A percentile compares a stretch with the other conserved stretches of the same genome.
These are phyloP conservation scores for Coriaria nepalensis DNA, from an alignment of 306 rosid genomes.

Conservation along the genomic window DNA sequence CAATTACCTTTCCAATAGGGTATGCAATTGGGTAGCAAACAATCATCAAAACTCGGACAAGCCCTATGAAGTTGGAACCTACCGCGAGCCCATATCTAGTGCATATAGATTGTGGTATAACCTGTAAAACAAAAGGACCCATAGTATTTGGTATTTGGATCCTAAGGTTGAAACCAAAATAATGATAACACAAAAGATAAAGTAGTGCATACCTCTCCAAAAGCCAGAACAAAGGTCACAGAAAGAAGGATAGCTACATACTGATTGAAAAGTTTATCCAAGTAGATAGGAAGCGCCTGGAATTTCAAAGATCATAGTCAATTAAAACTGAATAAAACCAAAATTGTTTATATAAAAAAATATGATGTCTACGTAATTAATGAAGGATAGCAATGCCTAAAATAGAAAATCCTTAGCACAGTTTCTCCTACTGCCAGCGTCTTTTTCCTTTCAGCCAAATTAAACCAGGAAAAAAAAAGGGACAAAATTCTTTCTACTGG, in stretches of 20 bases:
- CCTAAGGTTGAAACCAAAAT: neutral
- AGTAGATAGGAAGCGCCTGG: conserved; percentile 91
- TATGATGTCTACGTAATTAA: too few species aligned
- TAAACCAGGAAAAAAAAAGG: too few species aligned
- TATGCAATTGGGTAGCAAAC: conserved; percentile 83
- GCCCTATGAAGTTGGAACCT: conserved; percentile 68
- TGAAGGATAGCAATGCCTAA: too few species aligned
- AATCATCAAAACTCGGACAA: conserved; percentile 73
- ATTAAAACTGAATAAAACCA: conserved; percentile 3
- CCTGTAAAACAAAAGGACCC: conserved; percentile 25
- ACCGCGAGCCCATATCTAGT: conserved; percentile 91
- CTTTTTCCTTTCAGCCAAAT: too few species aligned
- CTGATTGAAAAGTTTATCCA: conserved; percentile 84
- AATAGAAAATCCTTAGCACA: too few species aligned
- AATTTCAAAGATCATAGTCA: conserved; percentile 27
- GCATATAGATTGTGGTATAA: conserved; percentile 95
- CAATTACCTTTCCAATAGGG: conserved; percentile 81
- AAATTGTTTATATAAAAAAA: neutral
- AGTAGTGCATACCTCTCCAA: conserved; percentile 63
- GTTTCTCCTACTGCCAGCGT: too few species aligned
- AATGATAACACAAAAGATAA: neutral
- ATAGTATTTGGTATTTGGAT: neutral
- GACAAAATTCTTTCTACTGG: too few species aligned
- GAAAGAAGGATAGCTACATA: conserved; percentile 80
- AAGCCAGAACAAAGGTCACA: conserved; percentile 74